Conservation (phyloP, 2,329 filamentous ascomycete genomes). For the Teratosphaeria viscida region DNA sequence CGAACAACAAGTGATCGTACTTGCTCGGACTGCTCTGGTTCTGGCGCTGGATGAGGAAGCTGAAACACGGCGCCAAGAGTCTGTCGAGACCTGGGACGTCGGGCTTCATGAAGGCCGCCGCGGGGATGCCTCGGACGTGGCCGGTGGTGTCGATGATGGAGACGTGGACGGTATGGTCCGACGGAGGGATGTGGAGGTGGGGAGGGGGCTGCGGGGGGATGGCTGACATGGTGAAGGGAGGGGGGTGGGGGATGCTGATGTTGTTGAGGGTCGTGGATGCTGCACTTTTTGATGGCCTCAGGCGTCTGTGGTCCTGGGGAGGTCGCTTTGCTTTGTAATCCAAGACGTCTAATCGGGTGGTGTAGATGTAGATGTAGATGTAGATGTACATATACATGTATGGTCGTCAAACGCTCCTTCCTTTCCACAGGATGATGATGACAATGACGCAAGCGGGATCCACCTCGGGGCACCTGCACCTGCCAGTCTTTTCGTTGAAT, state of each 20-base stretch:
- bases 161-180: conserved; percentile 18
- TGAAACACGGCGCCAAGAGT: conserved; percentile 29
- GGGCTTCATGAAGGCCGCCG: conserved; percentile 21
- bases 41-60: conserved; percentile 39
- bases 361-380: no score
- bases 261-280: no score
- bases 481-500: no score
- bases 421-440: not conserved
- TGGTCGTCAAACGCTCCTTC: not conserved
- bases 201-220: conserved; percentile 13
- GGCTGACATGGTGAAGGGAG: not conserved
- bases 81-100: conserved; percentile 26
- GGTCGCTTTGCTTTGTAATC: no score
- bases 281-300: no score
- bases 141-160: conserved; percentile 22
- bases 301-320: no score
- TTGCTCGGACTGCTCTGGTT: conserved; percentile 4
- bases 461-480: not conserved
- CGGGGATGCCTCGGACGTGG: conserved; percentile 8
- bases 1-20: conserved; percentile 22
- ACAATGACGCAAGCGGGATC: not conserved
- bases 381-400: no score
- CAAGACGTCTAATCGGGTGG: no score
- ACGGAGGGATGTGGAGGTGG: conserved; percentile 20
- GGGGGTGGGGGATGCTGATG: not conserved